These are phyloP conservation scores for Plasmodium sp. DNA, from an alignment of 169 alveolate genomes.

Conservation along the genomic window DNA sequence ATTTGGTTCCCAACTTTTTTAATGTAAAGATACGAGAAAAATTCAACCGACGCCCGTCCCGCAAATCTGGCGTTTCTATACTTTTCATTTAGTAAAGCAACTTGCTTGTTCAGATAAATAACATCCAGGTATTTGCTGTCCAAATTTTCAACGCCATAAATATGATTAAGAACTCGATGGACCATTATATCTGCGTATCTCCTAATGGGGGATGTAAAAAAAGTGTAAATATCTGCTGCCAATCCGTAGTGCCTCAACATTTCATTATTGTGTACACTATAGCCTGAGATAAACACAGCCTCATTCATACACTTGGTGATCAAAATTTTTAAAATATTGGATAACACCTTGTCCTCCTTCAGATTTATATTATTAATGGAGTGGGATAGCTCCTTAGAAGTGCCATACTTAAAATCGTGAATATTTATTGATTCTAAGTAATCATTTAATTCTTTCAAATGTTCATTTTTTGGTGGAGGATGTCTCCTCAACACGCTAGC, in stretches of 20 bases:
- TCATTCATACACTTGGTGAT: constrained; percentile 97
- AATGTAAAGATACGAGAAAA: constrained; percentile 67
- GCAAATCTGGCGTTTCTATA: constrained; percentile 74
- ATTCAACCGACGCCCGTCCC: constrained; percentile 71
- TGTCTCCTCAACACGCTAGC: constrained; percentile 95
- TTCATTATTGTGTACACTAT: constrained; percentile 69
- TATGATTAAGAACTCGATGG: constrained; percentile 92
- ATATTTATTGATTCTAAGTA: constrained; percentile 88
- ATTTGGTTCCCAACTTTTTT: constrained; percentile 73
- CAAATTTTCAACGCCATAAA: constrained; percentile 78
- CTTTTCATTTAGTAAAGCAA: constrained; percentile 56
- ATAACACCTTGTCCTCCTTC: constrained; percentile 88
- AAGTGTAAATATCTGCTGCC: constrained; percentile 98
- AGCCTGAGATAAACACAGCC: constrained; percentile 88
- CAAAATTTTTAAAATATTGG: constrained; percentile 91
- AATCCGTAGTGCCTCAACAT: constrained; percentile 95
- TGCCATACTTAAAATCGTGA: constrained; percentile 84
- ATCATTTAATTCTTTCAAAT: constrained; percentile 91
- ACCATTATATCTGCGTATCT: constrained; percentile 98
- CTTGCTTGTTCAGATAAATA: constrained; percentile 52
- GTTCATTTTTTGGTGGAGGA: constrained; percentile 95
- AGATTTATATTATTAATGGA: constrained; percentile 90
- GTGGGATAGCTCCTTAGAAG: constrained; percentile 91
- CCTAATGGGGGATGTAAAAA: constrained; percentile 99
- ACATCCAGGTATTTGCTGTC: constrained; percentile 71